A percentile compares a stretch with the other conserved stretches of the same genome.
These are phyloP conservation scores for Solanum lycopersicoides DNA, from an alignment of 257 asterid genomes.

Conservation along the genomic window DNA sequence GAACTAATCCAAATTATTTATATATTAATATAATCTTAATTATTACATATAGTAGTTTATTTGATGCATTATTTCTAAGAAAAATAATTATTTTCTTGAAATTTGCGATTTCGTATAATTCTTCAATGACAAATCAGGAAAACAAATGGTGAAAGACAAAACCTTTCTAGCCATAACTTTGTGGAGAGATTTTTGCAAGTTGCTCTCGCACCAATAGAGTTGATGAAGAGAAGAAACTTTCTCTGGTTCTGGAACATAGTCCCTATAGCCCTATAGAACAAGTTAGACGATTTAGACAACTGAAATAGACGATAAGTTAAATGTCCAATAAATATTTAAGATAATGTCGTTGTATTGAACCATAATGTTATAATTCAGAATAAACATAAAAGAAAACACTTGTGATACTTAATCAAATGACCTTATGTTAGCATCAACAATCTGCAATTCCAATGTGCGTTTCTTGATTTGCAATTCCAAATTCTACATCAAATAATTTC, in stretches of 20 bases:
- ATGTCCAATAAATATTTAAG: background rate
- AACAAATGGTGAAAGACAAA: background rate
- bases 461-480: slow-evolving; percentile 41
- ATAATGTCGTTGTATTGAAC: background rate
- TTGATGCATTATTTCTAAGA: background rate
- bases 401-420: background rate
- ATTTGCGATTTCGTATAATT: too few relatives aligned
- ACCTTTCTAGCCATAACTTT: background rate
- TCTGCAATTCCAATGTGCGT: slow-evolving; percentile 22
- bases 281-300: too few relatives aligned
- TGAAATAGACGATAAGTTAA: too few relatives aligned
- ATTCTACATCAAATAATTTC: slow-evolving; percentile 21
- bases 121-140: background rate
- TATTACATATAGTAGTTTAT: background rate
- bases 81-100: too few relatives aligned
- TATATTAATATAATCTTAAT: background rate
- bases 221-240: background rate
- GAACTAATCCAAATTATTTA: background rate
- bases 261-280: background rate
- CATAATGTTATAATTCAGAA: background rate
- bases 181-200: background rate
- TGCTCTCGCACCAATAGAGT: background rate
- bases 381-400: background rate
- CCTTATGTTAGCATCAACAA: slow-evolving; percentile 42
- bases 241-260: background rate